Percentiles rank a stretch among this genome's conserved stretches.
phyloP scores from a whole-genome alignment of 1,284 basidiomycete species.

The Grifola frondosa region DNA sequence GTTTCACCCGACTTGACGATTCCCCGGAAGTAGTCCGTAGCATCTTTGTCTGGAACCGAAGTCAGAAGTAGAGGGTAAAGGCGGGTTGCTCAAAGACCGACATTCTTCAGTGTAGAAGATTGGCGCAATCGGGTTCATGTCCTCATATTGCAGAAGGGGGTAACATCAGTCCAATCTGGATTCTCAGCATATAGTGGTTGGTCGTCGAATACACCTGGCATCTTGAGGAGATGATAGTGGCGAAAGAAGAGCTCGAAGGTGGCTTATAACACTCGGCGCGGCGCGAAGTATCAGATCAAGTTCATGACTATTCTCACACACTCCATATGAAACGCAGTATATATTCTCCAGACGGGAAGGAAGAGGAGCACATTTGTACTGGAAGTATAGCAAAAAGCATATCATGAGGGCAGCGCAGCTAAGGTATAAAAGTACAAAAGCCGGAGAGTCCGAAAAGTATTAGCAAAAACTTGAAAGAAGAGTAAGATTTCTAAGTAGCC shows the following conservation, averaged over 20 bases:
- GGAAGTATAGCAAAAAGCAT: too few relatives aligned
- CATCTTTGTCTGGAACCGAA: conserved; percentile 74
- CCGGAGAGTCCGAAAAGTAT: conserved; percentile 4
- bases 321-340: too few relatives aligned
- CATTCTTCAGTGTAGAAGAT: conserved; percentile 89
- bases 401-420: too few relatives aligned
- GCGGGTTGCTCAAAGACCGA: conserved; percentile 42
- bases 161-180: conserved; percentile 77
- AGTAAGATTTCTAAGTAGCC: conserved; percentile 7
- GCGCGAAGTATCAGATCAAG: too few relatives aligned
- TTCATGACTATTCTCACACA: too few relatives aligned
- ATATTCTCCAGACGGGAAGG: too few relatives aligned
- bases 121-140: conserved; percentile 74
- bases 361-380: too few relatives aligned
- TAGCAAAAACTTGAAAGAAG: neutral
- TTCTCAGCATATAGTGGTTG: too few relatives aligned
- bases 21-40: conserved; percentile 88
- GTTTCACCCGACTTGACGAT: conserved; percentile 76
- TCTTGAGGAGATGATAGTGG: too few relatives aligned
- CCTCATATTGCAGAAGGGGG: conserved; percentile 81
- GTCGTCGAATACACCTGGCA: too few relatives aligned
- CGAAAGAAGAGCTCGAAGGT: too few relatives aligned
- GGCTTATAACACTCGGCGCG: too few relatives aligned
- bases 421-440: conserved; percentile 13
- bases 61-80: conserved; percentile 6